Evolutionary conservation across 148 eudicot genomes (phyloP), one percentile per base, ranked within the genome.

Genomic region (Chenopodium formosanum): DNA sequence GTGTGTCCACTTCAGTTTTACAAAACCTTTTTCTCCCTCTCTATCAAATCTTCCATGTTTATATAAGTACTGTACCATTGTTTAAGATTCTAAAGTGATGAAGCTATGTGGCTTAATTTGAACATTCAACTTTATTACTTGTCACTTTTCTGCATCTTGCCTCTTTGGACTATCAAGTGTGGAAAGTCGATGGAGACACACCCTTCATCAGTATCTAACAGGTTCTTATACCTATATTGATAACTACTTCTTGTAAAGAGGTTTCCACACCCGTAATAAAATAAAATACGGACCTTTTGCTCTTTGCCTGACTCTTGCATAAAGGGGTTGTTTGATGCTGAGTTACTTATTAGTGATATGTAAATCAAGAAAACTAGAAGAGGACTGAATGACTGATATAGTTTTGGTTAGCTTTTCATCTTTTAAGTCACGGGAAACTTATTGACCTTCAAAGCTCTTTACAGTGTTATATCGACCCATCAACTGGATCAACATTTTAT

Each of bases 401-500:
- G 78, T 14, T 19, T 37, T 11, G 32, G 22, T 64, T 73, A 47
- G 9, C 11, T 19, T 63, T 64, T n/a, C 7, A 50, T 29, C 27
- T 29, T 40, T 9, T 72, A 37, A 67, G 56, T 76, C 53, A 13
- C 40, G 75, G 50, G 48, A 16, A 65, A 37, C 60, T 66, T 34
- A 64, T 34, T 32, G 22, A 14, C 80, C 58, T 82, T 70, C 53
- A 31, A 27, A 23, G 23, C 20, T 56, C 29, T 56, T 83, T 84
- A 84, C 93, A 95, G 98, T 78, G 86, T 75, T 95, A 80, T 82
- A 87, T 80, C 78, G 92, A 92, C 67, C 85, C 86, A 37, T 74
- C 86, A 52, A 87, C 89, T 86, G 91, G 94, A 78, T 65, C 60
- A 75, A 90, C 78, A 83, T 92, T 91, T 83, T 90, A 81, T 79